These are phyloP conservation scores for Phallus indusiatus DNA, from an alignment of 768 basidiomycete species.

Conservation along the genomic window DNA sequence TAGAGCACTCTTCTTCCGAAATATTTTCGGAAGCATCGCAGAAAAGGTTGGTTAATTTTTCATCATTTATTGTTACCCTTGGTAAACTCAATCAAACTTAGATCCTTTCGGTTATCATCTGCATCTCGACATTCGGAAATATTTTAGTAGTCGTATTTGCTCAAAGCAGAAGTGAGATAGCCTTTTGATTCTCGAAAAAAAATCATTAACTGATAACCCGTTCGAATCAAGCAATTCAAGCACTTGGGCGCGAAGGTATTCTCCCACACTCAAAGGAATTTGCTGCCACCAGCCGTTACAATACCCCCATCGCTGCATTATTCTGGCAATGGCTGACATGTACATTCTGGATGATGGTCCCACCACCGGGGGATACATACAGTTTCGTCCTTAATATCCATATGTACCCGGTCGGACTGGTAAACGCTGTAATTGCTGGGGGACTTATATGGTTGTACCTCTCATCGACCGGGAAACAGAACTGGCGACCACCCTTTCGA, in stretches of 20 bases:
- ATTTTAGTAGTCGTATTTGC: conserved; percentile 54
- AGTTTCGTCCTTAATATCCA: conserved; percentile 48
- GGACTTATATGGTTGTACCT: conserved; percentile 58
- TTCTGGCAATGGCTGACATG: conserved; percentile 55
- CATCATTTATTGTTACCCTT: neutral
- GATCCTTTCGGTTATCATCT: conserved; percentile 53
- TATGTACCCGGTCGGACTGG: conserved; percentile 40
- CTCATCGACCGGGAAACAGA: conserved; percentile 23
- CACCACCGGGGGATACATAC: conserved; percentile 69
- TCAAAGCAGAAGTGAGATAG: conserved; percentile 48
- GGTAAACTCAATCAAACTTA: conserved; percentile 19
- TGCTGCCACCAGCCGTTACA: conserved; percentile 62
- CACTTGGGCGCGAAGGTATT: conserved; percentile 62
- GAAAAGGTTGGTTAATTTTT: conserved; percentile 37
- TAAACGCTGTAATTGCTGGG: conserved; percentile 50
- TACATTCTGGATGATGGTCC: conserved; percentile 39
- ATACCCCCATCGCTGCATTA: conserved; percentile 55
- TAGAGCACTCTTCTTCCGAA: conserved; percentile 66
- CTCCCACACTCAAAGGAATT: conserved; percentile 59
- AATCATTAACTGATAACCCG: conserved; percentile 13
- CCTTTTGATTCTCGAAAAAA: neutral
- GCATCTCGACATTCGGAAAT: conserved; percentile 57
- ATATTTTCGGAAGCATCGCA: conserved; percentile 53
- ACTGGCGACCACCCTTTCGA: conserved; percentile 60
- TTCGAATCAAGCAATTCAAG: conserved; percentile 55